A percentile compares a stretch with the other conserved stretches of the same genome.
phyloP scores from a whole-genome alignment of 306 rosid species.

The Cicer cuneatum region DNA sequence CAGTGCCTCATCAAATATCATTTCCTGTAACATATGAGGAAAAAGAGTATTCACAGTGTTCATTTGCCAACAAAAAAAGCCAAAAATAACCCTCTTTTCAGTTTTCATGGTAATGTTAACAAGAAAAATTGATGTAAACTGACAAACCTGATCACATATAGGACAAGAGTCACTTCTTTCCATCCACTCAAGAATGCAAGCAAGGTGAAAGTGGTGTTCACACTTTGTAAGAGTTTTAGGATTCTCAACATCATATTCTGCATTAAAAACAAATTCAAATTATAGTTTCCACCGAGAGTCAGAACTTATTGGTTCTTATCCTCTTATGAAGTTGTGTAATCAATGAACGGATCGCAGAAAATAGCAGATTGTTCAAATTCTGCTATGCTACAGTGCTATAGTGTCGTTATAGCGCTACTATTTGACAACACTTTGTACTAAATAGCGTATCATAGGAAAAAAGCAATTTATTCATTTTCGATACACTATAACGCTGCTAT shows the following conservation, averaged over 20 bases:
- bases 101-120: conserved; percentile 20
- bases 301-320: conserved; percentile 18
- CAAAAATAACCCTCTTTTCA: conserved; percentile 22
- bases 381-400: not conserved
- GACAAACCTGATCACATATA: conserved; percentile 74
- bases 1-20: conserved; percentile 50
- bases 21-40: conserved; percentile 48
- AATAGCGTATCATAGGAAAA: not conserved
- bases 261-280: conserved; percentile 31
- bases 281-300: conserved; percentile 10
- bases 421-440: not conserved
- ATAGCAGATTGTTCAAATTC: not conserved
- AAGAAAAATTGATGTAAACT: conserved; percentile 22
- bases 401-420: not conserved
- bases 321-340: not conserved
- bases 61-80: not conserved
- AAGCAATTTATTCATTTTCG: not conserved
- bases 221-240: conserved; percentile 65
- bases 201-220: conserved; percentile 76
- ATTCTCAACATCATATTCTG: conserved; percentile 73
- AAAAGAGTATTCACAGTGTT: not conserved
- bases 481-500: not conserved
- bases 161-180: conserved; percentile 84
- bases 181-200: conserved; percentile 86
- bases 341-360: not conserved